Conservation (phyloP, 2,329 filamentous ascomycete species). For the Fusarium temperatum region DNA sequence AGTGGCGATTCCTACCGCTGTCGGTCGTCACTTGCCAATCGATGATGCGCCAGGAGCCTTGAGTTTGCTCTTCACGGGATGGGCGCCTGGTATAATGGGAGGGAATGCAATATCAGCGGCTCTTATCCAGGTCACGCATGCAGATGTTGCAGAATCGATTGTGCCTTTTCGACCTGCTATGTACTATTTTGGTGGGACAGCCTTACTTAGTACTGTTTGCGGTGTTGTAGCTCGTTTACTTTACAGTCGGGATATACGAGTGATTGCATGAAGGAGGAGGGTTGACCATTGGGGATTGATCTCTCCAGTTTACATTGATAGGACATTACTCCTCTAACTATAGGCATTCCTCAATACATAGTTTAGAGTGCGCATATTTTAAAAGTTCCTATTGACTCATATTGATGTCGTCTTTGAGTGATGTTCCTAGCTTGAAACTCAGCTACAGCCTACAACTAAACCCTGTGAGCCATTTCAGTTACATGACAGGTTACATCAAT, state of each 20-base stretch:
- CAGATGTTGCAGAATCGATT: neutral
- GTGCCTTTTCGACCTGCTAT: neutral
- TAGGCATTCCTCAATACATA: no score
- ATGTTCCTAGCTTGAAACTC: no score
- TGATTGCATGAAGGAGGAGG: neutral
- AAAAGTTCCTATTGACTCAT: no score
- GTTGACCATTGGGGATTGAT: no score
- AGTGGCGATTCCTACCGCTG: neutral
- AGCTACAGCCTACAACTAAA: no score
- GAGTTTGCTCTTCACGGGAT: neutral
- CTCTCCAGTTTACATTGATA: no score
- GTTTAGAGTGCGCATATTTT: rapidly evolving
- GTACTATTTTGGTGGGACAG: neutral
- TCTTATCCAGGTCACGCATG: neutral
- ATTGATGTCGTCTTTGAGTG: no score
- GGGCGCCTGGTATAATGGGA: neutral
- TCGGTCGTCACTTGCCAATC: neutral
- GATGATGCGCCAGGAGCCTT: neutral
- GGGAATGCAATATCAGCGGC: neutral
- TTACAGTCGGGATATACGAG: neutral
- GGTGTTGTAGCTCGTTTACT: neutral
- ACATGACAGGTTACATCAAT: no score
- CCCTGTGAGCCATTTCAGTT: no score
- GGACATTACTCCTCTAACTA: no score
- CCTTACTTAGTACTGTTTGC: neutral